These are phyloP conservation scores for Aureobasidium zeae DNA, from an alignment of 2,329 filamentous ascomycete species.

Conservation along the genomic window DNA sequence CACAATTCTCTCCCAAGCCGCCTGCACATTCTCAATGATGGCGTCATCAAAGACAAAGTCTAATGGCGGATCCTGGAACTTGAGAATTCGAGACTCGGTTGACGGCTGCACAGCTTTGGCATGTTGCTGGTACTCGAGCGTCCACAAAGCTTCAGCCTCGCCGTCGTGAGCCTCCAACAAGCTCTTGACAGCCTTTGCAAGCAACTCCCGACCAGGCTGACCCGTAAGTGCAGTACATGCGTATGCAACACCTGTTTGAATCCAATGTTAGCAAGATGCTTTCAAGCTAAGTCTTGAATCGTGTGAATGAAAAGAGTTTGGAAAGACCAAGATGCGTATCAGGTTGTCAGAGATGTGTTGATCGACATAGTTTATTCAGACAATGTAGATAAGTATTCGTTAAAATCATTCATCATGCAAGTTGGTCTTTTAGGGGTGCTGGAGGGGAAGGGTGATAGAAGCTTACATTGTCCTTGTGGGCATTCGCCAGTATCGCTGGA, in stretches of 20 bases:
- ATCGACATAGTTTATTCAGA: conserved; percentile 83
- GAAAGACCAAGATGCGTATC: conserved; percentile 45
- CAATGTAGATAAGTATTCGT: conserved; percentile 99
- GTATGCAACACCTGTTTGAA: conserved; percentile 49
- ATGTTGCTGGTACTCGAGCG: conserved; percentile 43
- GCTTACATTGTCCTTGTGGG: conserved; percentile 82
- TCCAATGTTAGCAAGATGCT: conserved; percentile 30
- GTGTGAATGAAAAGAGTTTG: conserved; percentile 16
- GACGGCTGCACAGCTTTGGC: conserved; percentile 21
- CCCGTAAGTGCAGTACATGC: conserved; percentile 38
- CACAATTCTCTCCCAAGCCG: conserved; percentile 59
- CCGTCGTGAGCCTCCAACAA: conserved; percentile 31
- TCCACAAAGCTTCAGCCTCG: conserved; percentile 41
- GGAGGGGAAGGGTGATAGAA: conserved; percentile 18
- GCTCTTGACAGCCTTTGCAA: conserved; percentile 34
- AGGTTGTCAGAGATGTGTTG: conserved; percentile 71
- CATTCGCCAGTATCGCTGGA: conserved; percentile 91
- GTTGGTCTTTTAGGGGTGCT: conserved; percentile 27
- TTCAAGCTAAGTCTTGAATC: conserved; percentile 20
- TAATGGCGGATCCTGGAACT: conserved; percentile 52
- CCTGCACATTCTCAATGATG: conserved; percentile 55
- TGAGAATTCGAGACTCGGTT: conserved; percentile 34
- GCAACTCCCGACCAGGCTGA: conserved; percentile 26
- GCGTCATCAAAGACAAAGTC: conserved; percentile 68
- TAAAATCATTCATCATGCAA: conserved; percentile 69